phyloP scores from a whole-genome alignment of 352 stramenopile genomes.

The Pythium monospermum region DNA sequence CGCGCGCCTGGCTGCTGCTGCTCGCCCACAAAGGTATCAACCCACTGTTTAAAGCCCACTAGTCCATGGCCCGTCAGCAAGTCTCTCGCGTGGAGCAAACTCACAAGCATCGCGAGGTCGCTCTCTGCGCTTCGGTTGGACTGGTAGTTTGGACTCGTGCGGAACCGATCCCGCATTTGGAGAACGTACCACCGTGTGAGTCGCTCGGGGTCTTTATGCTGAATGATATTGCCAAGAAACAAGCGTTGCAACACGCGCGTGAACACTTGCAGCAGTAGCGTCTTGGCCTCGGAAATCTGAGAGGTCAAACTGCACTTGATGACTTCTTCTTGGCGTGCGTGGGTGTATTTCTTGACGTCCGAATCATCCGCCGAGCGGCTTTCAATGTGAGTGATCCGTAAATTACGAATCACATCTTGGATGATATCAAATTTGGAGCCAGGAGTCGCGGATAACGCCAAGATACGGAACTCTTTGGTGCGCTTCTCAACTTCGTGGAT shows the following conservation, averaged over 20 bases:
- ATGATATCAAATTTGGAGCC: slow-evolving; percentile 94
- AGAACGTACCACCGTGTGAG: slow-evolving; percentile 79
- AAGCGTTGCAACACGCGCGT: slow-evolving; percentile 58
- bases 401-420: slow-evolving; percentile 93
- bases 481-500: slow-evolving; percentile 61
- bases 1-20: slow-evolving; percentile 31
- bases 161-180: slow-evolving; percentile 68
- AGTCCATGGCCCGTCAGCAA: slow-evolving; percentile 73
- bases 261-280: slow-evolving; percentile 59
- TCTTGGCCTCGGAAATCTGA: slow-evolving; percentile 64
- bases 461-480: slow-evolving; percentile 84
- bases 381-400: slow-evolving; percentile 95
- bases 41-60: slow-evolving; percentile 63
- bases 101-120: slow-evolving; percentile 71
- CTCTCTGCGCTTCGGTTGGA: slow-evolving; percentile 67
- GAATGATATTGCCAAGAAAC: slow-evolving; percentile 48
- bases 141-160: slow-evolving; percentile 55
- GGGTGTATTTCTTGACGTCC: slow-evolving; percentile 90
- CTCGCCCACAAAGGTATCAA: slow-evolving; percentile 55
- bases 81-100: slow-evolving; percentile 71
- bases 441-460: slow-evolving; percentile 96
- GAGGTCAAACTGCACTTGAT: slow-evolving; percentile 62
- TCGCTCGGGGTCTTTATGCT: slow-evolving; percentile 65
- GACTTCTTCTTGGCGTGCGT: slow-evolving; percentile 78
- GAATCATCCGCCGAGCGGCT: slow-evolving; percentile 92